A percentile compares a stretch with the other conserved stretches of the same genome.
Conservation (phyloP, 139 green algal genomes). For the Trebouxia sp. region DNA sequence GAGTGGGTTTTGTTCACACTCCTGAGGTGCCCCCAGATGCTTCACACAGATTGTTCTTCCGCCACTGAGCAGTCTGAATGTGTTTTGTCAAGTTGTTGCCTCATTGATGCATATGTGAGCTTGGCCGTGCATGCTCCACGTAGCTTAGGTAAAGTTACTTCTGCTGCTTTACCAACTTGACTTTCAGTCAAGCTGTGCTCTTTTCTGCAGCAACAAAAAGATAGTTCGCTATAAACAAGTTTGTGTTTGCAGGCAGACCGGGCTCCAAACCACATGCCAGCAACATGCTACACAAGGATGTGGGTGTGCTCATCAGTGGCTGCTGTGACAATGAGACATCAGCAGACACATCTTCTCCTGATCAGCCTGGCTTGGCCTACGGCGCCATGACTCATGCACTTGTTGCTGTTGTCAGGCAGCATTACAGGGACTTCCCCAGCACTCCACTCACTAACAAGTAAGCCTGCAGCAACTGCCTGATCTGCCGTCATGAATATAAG, state of each 20-base stretch:
- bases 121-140: too few relatives aligned
- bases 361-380: neutral
- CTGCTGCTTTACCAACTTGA: neutral
- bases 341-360: neutral
- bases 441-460: conserved; percentile 11
- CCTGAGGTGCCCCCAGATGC: too few relatives aligned
- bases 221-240: neutral
- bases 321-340: neutral
- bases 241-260: neutral
- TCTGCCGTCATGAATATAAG: too few relatives aligned
- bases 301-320: neutral
- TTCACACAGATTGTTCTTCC: too few relatives aligned
- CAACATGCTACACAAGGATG: neutral
- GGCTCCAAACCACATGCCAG: neutral
- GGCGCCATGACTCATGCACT: conserved; percentile 16
- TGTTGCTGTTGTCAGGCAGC: neutral
- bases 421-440: neutral
- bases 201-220: neutral
- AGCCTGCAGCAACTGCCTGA: too few relatives aligned
- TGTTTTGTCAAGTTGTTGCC: too few relatives aligned
- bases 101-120: too few relatives aligned
- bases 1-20: too few relatives aligned
- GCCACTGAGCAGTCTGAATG: too few relatives aligned
- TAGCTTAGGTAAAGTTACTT: neutral
- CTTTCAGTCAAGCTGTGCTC: neutral